Conservation (phyloP, 441 rosid genomes). For the Croton laevigatus region DNA sequence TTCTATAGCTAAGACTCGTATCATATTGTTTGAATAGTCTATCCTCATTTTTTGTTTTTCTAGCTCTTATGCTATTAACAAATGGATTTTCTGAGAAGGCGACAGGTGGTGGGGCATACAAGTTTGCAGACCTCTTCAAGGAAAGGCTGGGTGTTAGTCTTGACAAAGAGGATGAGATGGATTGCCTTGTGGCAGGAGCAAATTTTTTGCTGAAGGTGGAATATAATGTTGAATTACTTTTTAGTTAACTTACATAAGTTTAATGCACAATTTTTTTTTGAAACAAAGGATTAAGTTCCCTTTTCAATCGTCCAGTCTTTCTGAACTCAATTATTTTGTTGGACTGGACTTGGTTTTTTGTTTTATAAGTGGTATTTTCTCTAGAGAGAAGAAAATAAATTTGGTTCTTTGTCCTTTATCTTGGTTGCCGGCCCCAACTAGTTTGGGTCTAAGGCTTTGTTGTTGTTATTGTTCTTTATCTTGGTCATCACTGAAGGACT, state of each 20-base stretch:
- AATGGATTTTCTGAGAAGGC: constrained; percentile 61
- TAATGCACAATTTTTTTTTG: not conserved
- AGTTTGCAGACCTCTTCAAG: constrained; percentile 89
- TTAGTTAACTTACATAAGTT: not conserved
- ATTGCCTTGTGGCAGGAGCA: constrained; percentile 97
- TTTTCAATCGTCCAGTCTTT: not conserved
- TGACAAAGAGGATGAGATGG: constrained; percentile 99
- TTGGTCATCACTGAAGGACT: not conserved
- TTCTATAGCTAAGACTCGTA: constrained; percentile 1
- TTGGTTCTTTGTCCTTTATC: no score
- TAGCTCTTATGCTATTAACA: constrained; percentile 25
- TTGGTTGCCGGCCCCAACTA: no score
- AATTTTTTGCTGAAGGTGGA: constrained; percentile 94
- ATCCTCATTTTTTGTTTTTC: not conserved
- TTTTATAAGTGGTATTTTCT: constrained; percentile 2
- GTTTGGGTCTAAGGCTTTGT: no score
- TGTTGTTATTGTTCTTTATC: not conserved
- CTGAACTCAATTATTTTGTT: not conserved
- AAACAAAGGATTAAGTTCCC: not conserved
- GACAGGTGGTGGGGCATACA: constrained; percentile 98
- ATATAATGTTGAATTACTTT: constrained; percentile 9
- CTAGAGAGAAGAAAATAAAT: no score
- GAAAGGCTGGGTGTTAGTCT: constrained; percentile 93
- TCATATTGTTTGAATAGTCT: not conserved
- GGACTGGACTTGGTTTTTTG: not conserved